Evolutionary conservation across 78 protist species (phyloP), one percentile per base, ranked within the genome.

Genomic region (Ministeria vibrans): DNA sequence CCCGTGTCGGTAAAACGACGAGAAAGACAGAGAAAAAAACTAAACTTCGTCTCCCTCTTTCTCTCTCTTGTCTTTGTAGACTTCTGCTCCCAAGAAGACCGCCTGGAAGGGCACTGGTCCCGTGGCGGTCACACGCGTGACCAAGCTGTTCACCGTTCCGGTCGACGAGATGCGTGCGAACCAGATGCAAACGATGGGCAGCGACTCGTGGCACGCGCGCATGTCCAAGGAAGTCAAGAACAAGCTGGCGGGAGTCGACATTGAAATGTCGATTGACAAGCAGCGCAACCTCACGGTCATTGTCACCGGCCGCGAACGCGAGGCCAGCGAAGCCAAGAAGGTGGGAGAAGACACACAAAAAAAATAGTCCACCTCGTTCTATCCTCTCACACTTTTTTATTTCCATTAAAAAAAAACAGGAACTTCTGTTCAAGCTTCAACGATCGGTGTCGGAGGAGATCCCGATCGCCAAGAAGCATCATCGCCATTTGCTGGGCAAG

Each of bases 381-480:
- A n/a, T n/a, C n/a, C n/a, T n/a, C n/a, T n/a, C n/a, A n/a, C n/a
- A n/a, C n/a, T n/a, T n/a, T n/a, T n/a, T n/a, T n/a, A n/a, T n/a
- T n/a, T n/a, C n/a, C n/a, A n/a, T n/a, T n/a, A n/a, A n/a, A n/a
- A n/a, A n/a, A n/a, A n/a, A n/a, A n/a, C n/a, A n/a, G n/a, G n/a
- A n/a, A n/a, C 44, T 70, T 11, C 59, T 70, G 34, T 5, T 6
- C 32, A 6, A 28, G 32, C 76, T 70, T 34, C 76, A 70, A 59
- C 41, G 62, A 7, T 59, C 41, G 76, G 36, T 28, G 42, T 20
- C 23, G 32, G 22, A 44, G 41, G 76, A 70, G 39, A 36, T 70
- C 5, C 23, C 55, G 22, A 72, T 86, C 30, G 64, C 90, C 28
- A 86, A 86, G 45, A 82, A 86, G 44, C 79, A 77, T 62, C 90